A percentile compares a stretch with the other conserved stretches of the same genome.
Evolutionary conservation across 2,329 filamentous ascomycete genomes (phyloP).

Genomic region (Hymenoscyphus repandus): DNA sequence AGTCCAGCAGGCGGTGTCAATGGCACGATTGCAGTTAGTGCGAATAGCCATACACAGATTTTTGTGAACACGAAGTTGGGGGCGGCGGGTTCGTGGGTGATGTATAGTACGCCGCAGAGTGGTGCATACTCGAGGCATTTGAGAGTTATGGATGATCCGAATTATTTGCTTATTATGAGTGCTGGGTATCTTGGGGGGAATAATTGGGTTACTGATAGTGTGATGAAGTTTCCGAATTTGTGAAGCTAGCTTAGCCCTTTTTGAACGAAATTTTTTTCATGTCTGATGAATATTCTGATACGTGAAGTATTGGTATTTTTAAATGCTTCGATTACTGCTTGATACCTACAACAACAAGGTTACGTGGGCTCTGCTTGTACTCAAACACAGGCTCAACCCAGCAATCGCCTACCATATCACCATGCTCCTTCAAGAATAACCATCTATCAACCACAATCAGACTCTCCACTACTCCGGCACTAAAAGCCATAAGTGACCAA

Average conservation of each 20-base stretch:
- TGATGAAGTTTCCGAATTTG: no score
- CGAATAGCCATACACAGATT: background rate
- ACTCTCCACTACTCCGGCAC: conserved; percentile 81
- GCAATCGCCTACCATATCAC: conserved; percentile 60
- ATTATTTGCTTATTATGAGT: no score
- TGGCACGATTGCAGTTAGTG: conserved; percentile 37
- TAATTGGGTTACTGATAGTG: no score
- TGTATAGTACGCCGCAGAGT: background rate
- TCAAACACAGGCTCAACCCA: conserved; percentile 97
- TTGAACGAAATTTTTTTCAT: no score
- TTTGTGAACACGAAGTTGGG: conserved; percentile 30
- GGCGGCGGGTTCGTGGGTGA: background rate
- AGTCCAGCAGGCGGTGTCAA: conserved; percentile 39
- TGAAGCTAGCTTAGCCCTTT: no score
- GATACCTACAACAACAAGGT: conserved; percentile 87
- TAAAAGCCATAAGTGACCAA: conserved; percentile 96
- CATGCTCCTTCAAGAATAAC: conserved; percentile 77
- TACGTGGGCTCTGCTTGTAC: conserved; percentile 77
- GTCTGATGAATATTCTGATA: no score
- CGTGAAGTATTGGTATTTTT: no score
- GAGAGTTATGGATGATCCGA: background rate
- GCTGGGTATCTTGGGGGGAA: no score
- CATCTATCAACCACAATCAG: conserved; percentile 88
- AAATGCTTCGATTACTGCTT: no score
- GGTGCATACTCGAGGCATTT: conserved; percentile 4